phyloP scores from a whole-genome alignment of 2,329 filamentous ascomycete genomes.

The Penicillium crustosum region DNA sequence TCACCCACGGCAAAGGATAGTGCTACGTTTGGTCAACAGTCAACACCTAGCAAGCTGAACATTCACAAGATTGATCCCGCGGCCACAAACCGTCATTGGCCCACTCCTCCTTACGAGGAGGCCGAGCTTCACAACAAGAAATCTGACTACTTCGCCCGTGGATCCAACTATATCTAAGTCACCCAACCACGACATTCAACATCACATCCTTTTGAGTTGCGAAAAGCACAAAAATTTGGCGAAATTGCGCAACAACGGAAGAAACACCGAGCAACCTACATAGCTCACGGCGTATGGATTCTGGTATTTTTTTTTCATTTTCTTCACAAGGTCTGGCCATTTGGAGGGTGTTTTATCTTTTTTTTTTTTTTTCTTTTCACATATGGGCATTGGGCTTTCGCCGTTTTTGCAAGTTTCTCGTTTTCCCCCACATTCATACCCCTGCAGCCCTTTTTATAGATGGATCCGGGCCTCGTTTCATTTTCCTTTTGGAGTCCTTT shows the following conservation, averaged over 20 bases:
- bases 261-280: slow-evolving; percentile 13
- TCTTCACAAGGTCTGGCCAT: slow-evolving; percentile 25
- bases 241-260: slow-evolving; percentile 26
- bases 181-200: slow-evolving; percentile 15
- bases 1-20: slow-evolving; percentile 82
- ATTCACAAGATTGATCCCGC: slow-evolving; percentile 56
- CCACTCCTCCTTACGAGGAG: slow-evolving; percentile 92
- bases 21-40: slow-evolving; percentile 66
- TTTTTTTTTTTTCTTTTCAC: slow-evolving; percentile 18
- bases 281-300: slow-evolving; percentile 35
- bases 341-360: slow-evolving; percentile 8
- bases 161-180: slow-evolving; percentile 44
- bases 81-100: slow-evolving; percentile 70
- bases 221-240: slow-evolving; percentile 22
- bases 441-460: slow-evolving; percentile 41
- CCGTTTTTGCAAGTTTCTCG: slow-evolving; percentile 22
- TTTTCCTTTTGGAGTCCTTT: slow-evolving; percentile 31
- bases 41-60: slow-evolving; percentile 59
- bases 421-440: slow-evolving; percentile 37
- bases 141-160: slow-evolving; percentile 74
- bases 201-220: slow-evolving; percentile 15
- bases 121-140: slow-evolving; percentile 86
- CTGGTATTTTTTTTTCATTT: slow-evolving; percentile 25
- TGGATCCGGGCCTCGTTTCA: slow-evolving; percentile 35
- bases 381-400: slow-evolving; percentile 23